These are phyloP conservation scores for Alternaria sp. DNA, from an alignment of 2,329 filamentous ascomycete species.

Conservation along the genomic window DNA sequence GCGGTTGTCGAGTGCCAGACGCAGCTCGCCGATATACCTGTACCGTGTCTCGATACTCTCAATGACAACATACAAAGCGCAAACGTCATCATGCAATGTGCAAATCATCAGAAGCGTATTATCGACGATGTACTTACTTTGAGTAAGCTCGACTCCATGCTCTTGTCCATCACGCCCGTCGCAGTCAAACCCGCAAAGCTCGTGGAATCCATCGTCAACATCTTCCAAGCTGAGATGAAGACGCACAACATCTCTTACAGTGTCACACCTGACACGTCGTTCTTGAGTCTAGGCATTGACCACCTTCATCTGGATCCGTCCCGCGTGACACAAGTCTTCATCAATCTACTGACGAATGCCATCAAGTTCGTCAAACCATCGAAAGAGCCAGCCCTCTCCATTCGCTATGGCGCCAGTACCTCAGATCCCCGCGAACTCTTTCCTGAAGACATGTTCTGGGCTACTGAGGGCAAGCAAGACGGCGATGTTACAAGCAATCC, in stretches of 20 bases:
- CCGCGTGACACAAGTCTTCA: slow-evolving; percentile 71
- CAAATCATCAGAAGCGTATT: slow-evolving; percentile 56
- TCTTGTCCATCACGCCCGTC: slow-evolving; percentile 52
- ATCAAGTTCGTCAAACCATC: slow-evolving; percentile 52
- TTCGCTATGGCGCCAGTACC: slow-evolving; percentile 46
- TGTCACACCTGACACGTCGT: slow-evolving; percentile 46
- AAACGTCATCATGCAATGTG: slow-evolving; percentile 54
- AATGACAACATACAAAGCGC: slow-evolving; percentile 44
- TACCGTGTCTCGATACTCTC: slow-evolving; percentile 32
- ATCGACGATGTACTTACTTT: slow-evolving; percentile 57
- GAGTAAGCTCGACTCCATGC: slow-evolving; percentile 54
- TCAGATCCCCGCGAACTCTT: slow-evolving; percentile 35
- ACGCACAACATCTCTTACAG: slow-evolving; percentile 38
- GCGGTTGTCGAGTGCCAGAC: slow-evolving; percentile 40
- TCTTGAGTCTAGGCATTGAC: slow-evolving; percentile 45
- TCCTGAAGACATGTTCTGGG: slow-evolving; percentile 38
- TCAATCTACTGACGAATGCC: slow-evolving; percentile 71
- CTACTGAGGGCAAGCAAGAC: slow-evolving; percentile 28
- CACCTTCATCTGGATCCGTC: slow-evolving; percentile 52
- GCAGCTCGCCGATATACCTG: slow-evolving; percentile 28
- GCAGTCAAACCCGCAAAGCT: slow-evolving; percentile 46
- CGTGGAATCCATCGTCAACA: slow-evolving; percentile 43
- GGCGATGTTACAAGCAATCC: slow-evolving; percentile 31
- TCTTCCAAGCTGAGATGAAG: slow-evolving; percentile 49
- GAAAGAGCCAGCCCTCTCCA: slow-evolving; percentile 42